Percentiles rank a stretch among this genome's conserved stretches.
Evolutionary conservation across 495 filamentous ascomycete genomes (phyloP).

Genomic region (Penicillium cosmopolitanum): DNA sequence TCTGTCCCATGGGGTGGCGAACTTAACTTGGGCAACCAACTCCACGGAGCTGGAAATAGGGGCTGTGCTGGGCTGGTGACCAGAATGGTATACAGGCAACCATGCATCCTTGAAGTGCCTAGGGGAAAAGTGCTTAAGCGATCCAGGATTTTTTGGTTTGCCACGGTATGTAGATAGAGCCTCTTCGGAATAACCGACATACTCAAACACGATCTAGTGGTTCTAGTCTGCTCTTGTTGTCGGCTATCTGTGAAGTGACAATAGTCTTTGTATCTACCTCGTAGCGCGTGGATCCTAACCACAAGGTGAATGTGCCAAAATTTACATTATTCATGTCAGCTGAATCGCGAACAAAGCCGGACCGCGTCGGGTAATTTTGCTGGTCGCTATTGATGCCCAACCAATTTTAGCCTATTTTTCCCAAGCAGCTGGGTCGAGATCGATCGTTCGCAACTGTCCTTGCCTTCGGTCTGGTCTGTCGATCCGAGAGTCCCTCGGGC

Average conservation of each 20-base stretch:
- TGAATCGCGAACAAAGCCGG: background rate
- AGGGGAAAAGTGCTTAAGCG: background rate
- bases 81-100: conserved; percentile 1
- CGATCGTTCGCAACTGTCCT: background rate
- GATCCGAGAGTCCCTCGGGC: background rate
- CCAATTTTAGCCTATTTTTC: background rate
- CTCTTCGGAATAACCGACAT: background rate
- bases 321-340: background rate
- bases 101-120: background rate
- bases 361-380: background rate
- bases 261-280: background rate
- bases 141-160: background rate
- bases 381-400: background rate
- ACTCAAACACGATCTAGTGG: background rate
- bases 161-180: no score
- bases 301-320: background rate
- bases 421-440: background rate
- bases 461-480: background rate
- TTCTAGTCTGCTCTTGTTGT: background rate
- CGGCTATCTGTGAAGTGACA: background rate
- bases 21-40: background rate
- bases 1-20: background rate
- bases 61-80: conserved; percentile 1
- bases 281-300: background rate
- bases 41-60: background rate